Evolutionary conservation across 441 rosid species (phyloP).

Genomic region (Syzygium malaccense): DNA sequence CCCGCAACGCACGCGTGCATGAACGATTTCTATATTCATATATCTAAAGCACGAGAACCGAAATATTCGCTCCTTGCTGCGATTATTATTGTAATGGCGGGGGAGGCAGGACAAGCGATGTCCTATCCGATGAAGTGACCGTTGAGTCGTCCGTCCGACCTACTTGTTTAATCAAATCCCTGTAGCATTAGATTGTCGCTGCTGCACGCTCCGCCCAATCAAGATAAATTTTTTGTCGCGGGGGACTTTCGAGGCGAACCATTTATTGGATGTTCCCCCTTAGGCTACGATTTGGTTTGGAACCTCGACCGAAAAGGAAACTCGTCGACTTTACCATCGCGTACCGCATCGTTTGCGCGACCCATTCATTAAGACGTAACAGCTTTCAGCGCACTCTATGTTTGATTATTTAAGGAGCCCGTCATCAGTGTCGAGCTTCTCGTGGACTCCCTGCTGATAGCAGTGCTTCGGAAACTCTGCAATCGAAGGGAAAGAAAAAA

Average conservation of each 20-base stretch:
- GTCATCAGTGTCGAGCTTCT: neutral
- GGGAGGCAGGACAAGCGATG: neutral
- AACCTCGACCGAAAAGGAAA: neutral
- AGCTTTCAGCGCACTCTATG: neutral
- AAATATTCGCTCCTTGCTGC: neutral
- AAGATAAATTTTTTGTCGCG: neutral
- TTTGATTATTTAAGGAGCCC: neutral
- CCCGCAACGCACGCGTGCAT: neutral
- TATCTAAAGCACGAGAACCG: neutral
- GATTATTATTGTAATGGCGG: neutral
- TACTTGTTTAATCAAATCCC: neutral
- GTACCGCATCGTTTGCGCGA: neutral
- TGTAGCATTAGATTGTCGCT: neutral
- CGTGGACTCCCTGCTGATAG: neutral
- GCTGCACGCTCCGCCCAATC: neutral
- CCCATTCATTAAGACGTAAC: neutral
- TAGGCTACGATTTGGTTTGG: neutral
- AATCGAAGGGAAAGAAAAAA: neutral
- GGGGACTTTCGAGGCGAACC: neutral
- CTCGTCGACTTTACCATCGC: neutral
- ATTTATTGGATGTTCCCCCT: neutral
- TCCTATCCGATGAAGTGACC: conserved; percentile 15
- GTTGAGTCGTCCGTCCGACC: conserved; percentile 1
- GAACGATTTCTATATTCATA: neutral
- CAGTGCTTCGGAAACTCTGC: neutral